Evolutionary conservation across 305 asterid species (phyloP), one percentile per base, ranked within the genome.

Genomic region (Ilex paraguariensis): DNA sequence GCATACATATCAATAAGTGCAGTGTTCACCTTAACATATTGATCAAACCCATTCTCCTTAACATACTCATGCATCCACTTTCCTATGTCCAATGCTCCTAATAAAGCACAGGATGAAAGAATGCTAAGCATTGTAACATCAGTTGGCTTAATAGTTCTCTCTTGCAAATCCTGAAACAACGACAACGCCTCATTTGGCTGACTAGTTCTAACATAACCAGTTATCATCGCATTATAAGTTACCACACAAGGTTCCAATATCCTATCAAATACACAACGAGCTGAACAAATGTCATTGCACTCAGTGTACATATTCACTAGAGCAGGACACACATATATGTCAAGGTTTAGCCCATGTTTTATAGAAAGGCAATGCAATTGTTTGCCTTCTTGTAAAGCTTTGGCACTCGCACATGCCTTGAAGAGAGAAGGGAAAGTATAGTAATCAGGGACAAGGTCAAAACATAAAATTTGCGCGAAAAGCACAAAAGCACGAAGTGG

Each of bases 1-100:
- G 85, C 84, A 57, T 82, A 80, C 86, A 77, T 82, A 31, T 75
- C 79, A 32, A 87, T 75, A 54, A 84, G 68, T 14, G 69, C 58
- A 11, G 82, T 82, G 64, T 67, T 82, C 60, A 82, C 77, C 51
- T 67, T 65, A 60, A 75, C 73, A 13, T 42, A 51, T 67, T 61
- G 79, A 65, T 65, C 62, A 59, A 76, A 73, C 30, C 79, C 74
- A 64, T 74, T 76, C 56, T 73, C 73, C 70, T 76, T 63, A 6
- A 80, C 56, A 30, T 78, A 75, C 50, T 77, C 73, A 39, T 78
- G 76, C 44, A 84, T 71, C 79, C 81, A 72, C 49, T 80, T 82
- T n/a, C 83, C 93, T 5, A 69, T 62, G 51, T 69, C 75, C 49
- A 75, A 57, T 13, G 72, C 68, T 31, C 82, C 82, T 33, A 77